phyloP scores from a whole-genome alignment of 345 rosid species.

The Pseudoturritis turrita region DNA sequence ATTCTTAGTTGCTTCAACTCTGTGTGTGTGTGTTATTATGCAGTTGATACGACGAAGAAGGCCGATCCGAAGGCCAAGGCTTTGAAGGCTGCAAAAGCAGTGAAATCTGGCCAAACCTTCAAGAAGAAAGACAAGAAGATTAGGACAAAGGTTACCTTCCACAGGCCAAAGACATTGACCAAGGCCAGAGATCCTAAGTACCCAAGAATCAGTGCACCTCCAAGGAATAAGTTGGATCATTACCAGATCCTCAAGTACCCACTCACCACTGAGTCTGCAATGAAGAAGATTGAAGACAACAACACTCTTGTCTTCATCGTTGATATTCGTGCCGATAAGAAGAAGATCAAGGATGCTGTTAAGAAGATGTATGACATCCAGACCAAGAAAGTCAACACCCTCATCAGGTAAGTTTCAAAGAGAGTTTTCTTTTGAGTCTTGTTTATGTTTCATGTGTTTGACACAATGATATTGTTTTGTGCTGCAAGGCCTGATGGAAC shows the following conservation, averaged over 20 bases:
- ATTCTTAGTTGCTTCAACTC: not conserved
- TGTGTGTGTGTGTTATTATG: not conserved
- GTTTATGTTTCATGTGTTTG: not conserved
- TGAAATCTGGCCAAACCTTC: slow-evolving; percentile 69
- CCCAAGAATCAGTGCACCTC: slow-evolving; percentile 72
- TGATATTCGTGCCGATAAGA: slow-evolving; percentile 89
- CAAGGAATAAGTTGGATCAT: slow-evolving; percentile 90
- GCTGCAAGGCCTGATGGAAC: slow-evolving; percentile 75
- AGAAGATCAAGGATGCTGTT: slow-evolving; percentile 87
- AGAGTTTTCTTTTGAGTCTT: not conserved
- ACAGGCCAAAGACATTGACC: slow-evolving; percentile 85
- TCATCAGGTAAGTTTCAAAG: slow-evolving; percentile 55
- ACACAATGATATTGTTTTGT: not conserved
- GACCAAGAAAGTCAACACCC: slow-evolving; percentile 89
- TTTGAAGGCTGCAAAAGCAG: slow-evolving; percentile 80
- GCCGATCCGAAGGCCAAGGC: slow-evolving; percentile 86
- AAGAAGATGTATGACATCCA: slow-evolving; percentile 96
- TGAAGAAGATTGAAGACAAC: slow-evolving; percentile 96
- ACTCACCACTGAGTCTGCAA: slow-evolving; percentile 87
- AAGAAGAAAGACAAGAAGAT: slow-evolving; percentile 83
- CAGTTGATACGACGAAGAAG: slow-evolving; percentile 53
- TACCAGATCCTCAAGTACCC: slow-evolving; percentile 90
- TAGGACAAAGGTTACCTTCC: slow-evolving; percentile 84
- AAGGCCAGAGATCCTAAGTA: slow-evolving; percentile 77
- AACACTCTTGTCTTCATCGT: slow-evolving; percentile 95